Conservation (phyloP, 75 land plant species). For the Selaginella moellendorffii region DNA sequence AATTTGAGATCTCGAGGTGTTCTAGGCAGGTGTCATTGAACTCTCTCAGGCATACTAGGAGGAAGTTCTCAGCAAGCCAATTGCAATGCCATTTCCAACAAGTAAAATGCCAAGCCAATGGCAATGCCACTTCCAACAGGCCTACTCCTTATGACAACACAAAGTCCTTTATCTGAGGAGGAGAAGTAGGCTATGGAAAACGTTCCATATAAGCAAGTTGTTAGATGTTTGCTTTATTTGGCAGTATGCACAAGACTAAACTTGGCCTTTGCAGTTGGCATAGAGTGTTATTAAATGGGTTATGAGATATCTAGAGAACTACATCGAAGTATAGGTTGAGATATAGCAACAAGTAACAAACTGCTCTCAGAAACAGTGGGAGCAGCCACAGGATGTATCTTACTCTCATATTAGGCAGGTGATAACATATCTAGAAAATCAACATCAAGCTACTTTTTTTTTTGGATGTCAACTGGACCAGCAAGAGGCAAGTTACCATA, state of each 20-base stretch:
- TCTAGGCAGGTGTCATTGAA: neutral
- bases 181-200: conserved; percentile 7
- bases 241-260: conserved; percentile 6
- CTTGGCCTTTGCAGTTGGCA: neutral
- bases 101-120: neutral
- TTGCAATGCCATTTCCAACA: too few species aligned
- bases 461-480: neutral
- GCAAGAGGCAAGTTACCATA: neutral
- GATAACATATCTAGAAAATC: neutral
- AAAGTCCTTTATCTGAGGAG: neutral
- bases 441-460: neutral
- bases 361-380: neutral
- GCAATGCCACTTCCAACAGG: neutral
- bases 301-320: conserved; percentile 17
- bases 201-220: conserved; percentile 20
- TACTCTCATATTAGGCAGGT: neutral
- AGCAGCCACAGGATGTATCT: neutral
- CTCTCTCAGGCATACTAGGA: conserved; percentile 3
- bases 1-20: neutral
- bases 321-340: neutral
- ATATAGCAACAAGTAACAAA: neutral
- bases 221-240: conserved; percentile 10
- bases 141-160: neutral
- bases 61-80: conserved; percentile 1
- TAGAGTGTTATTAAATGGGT: conserved; percentile 11